These are phyloP conservation scores for maize (Zea mays) DNA, from an alignment of 176 grass and related monocot species.

Conservation along the genomic window Zm-B73-REFERENCE-NAM-5.0 NC_050096.1:28802501-28803000, in stretches of 20 bases:
- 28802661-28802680: not conserved
- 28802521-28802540: not conserved
- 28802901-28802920: not conserved
- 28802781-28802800: not conserved
- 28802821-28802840: too few relatives aligned
- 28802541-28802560: not conserved
- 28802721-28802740: not conserved
- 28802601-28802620: not conserved
- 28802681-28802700: not conserved
- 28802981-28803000: not conserved
- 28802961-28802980: not conserved
- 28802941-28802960: too few relatives aligned
- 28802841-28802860: too few relatives aligned
- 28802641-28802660: not conserved
- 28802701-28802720: not conserved
- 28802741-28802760: not conserved
- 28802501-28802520: not conserved
- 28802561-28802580: not conserved
- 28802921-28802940: not conserved
- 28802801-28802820: not conserved
- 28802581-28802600: too few relatives aligned
- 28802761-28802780: not conserved
- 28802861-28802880: not conserved
- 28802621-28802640: not conserved
- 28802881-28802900: not conserved